Evolutionary conservation across 345 rosid genomes (phyloP).

Genomic region (Pistacia vera): DNA sequence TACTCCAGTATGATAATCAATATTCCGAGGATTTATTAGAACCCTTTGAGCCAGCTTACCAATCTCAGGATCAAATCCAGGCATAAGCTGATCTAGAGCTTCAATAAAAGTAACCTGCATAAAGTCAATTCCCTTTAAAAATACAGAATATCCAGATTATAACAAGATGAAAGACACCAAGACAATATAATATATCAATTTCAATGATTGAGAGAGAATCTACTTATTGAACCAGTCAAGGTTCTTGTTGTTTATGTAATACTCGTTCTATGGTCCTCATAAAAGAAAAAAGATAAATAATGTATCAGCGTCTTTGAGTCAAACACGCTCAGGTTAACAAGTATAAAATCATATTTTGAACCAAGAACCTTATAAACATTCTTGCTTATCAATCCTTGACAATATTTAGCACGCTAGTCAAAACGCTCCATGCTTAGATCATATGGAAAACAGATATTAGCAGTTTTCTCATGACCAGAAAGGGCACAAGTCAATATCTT

Average conservation of each 20-base stretch:
- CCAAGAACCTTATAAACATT: not conserved
- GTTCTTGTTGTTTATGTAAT: not conserved
- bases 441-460: not conserved
- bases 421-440: not conserved
- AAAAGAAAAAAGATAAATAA: not conserved
- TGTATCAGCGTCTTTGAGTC: not conserved
- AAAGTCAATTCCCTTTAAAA: conserved; percentile 11
- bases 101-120: conserved; percentile 93
- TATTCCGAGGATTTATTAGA: conserved; percentile 89
- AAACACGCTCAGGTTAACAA: not conserved
- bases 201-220: not conserved
- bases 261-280: not conserved
- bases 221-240: not conserved
- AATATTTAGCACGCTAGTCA: not conserved
- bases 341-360: not conserved
- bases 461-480: not conserved
- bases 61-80: conserved; percentile 99
- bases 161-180: not conserved
- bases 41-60: conserved; percentile 96
- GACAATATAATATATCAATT: not conserved
- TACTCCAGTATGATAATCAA: conserved; percentile 93
- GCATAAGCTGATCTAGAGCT: conserved; percentile 98
- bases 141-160: not conserved
- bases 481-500: not conserved
- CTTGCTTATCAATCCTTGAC: not conserved